phyloP scores from a whole-genome alignment of 2,329 filamentous ascomycete species.

The Trichoderma afroharzianum region DNA sequence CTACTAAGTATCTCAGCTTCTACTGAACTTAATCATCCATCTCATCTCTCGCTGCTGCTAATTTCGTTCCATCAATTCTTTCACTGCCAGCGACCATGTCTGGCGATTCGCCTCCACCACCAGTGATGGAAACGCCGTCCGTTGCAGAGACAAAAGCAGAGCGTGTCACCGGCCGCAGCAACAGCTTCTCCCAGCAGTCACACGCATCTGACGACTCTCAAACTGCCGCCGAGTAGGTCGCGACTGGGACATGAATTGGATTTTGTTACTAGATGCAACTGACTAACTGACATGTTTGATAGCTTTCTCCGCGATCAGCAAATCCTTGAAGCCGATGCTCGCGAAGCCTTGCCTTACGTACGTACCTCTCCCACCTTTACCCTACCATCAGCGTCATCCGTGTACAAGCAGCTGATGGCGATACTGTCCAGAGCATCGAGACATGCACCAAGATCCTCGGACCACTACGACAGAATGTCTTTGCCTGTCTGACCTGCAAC shows the following conservation, averaged over 20 bases:
- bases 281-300: not conserved
- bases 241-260: not conserved
- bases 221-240: slow-evolving; percentile 65
- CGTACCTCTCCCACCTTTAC: not conserved
- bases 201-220: slow-evolving; percentile 60
- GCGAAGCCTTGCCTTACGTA: slow-evolving; percentile 91
- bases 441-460: slow-evolving; percentile 89
- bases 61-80: not conserved
- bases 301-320: slow-evolving; percentile 89
- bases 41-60: not conserved
- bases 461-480: slow-evolving; percentile 80
- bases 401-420: slow-evolving; percentile 21
- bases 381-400: slow-evolving; percentile 18
- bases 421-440: slow-evolving; percentile 72
- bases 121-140: slow-evolving; percentile 19
- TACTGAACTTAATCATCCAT: not conserved
- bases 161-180: slow-evolving; percentile 40
- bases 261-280: not conserved
- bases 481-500: slow-evolving; percentile 91
- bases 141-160: slow-evolving; percentile 21
- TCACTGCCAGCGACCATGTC: slow-evolving; percentile 26
- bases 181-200: slow-evolving; percentile 58
- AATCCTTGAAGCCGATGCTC: slow-evolving; percentile 87
- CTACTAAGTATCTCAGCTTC: not conserved
- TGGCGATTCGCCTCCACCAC: slow-evolving; percentile 34